Evolutionary conservation across 345 rosid species (phyloP).

Genomic region (Mallotus nudiflorus): DNA sequence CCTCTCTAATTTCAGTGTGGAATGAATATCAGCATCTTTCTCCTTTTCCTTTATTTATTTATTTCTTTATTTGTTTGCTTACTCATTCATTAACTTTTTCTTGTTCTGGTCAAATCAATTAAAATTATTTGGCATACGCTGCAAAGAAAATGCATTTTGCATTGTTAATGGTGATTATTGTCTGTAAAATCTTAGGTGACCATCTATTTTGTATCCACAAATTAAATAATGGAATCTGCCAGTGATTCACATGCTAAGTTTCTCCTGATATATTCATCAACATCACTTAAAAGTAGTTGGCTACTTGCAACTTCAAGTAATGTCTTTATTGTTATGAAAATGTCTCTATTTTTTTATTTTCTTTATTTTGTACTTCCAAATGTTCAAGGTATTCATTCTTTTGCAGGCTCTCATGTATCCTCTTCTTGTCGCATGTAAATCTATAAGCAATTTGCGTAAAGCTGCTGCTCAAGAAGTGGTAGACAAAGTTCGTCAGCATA

Average conservation of each 20-base stretch:
- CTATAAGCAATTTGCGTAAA: constrained; percentile 87
- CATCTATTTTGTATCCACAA: no score
- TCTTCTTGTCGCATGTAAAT: constrained; percentile 97
- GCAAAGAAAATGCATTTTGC: background rate
- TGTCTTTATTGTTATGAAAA: no score
- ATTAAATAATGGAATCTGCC: no score
- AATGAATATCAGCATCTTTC: background rate
- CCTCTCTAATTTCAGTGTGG: background rate
- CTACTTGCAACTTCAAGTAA: no score
- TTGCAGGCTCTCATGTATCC: constrained; percentile 98
- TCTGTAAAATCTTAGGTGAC: no score
- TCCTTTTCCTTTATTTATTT: no score
- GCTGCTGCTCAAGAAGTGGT: constrained; percentile 99
- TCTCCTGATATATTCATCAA: no score
- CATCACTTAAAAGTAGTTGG: no score
- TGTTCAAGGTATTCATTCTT: constrained; percentile 16
- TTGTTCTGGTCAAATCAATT: background rate
- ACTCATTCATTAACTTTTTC: no score
- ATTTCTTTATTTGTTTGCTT: background rate
- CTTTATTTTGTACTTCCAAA: background rate
- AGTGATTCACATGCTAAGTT: no score
- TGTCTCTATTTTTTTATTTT: no score
- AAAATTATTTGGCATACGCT: no score
- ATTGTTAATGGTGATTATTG: background rate
- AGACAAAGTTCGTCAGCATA: constrained; percentile 93